phyloP scores from a whole-genome alignment of 805 yeast species.

The Tetrapisispora taiwanensis region DNA sequence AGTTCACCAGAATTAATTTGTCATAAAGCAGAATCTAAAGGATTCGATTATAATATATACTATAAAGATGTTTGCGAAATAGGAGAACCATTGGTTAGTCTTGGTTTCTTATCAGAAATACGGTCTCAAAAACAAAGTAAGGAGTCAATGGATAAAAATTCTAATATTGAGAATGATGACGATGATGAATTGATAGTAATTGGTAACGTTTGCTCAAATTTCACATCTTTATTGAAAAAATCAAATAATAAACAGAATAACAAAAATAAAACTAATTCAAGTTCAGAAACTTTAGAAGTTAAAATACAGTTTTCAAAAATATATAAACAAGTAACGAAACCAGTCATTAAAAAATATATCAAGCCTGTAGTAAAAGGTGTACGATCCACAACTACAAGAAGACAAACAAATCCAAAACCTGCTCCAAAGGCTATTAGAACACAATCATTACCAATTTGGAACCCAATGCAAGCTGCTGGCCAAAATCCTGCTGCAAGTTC shows the following conservation, averaged over 20 bases:
- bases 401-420: conserved; percentile 34
- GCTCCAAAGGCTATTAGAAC: conserved; percentile 40
- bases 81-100: conserved; percentile 29
- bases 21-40: conserved; percentile 8
- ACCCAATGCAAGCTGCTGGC: conserved; percentile 13
- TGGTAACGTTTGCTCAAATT: conserved; percentile 30
- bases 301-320: conserved; percentile 27
- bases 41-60: conserved; percentile 26
- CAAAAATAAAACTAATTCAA: neutral
- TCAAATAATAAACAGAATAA: conserved; percentile 11
- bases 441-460: conserved; percentile 35
- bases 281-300: conserved; percentile 26
- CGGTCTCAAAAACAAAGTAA: conserved; percentile 9
- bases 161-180: conserved; percentile 6
- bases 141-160: neutral
- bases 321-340: conserved; percentile 1
- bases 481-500: conserved; percentile 19
- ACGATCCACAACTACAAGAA: conserved; percentile 5
- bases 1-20: conserved; percentile 29
- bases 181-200: conserved; percentile 19
- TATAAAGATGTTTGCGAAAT: conserved; percentile 27
- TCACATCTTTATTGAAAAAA: conserved; percentile 25
- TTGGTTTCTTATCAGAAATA: conserved; percentile 27
- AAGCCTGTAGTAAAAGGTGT: conserved; percentile 2
- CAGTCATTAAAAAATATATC: neutral